Base-by-base conservation (phyloP, 768 basidiomycete genomes). In the Exsudoporus frostii region DNA sequence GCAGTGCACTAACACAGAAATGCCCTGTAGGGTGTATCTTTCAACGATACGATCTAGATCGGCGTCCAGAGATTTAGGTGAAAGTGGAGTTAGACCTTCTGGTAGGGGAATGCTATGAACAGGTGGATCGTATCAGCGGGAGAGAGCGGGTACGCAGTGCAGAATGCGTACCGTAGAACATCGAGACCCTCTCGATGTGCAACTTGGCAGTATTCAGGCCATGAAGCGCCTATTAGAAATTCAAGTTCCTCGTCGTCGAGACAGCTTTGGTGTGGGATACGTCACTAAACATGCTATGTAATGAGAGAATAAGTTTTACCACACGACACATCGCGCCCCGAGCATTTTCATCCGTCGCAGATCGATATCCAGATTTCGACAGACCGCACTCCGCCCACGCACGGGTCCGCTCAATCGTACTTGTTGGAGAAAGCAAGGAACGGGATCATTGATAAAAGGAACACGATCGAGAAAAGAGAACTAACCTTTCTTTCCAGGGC, bases 401-500 rank as follows among this genome's bases (percentile, higher is more conserved):
- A 86, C 79, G 29, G 90, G 86, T 4, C 90, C 90, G 46, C 76
- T 76, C 24, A 90, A 72, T 50, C 90, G 82, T 17, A 90, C 88
- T 90, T 48, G 45, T 7, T 43, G 36, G 37, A 43, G 15, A 30
- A 11, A 36, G 33, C 51, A 39, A 22, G 46, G 39, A 3, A 45
- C 11, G 38, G 24, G 22, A 38, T 34, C 17, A 41, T 58, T 19
- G 27, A 45, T 38, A 22, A 2, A 17, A 44, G 37, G 20, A 17
- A 36, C 3, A 27, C 8, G 48, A 15, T 8, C 3, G 40, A 29
- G 46, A n/a, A 47, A 45, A 48, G 36, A 36, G 7, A 25, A 53
- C 69, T 10, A 29, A 86, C 88, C 86, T 79, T 97, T 93, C 71
- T 98, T 98, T 5, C 95, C 95, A 3, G 95, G 95, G 73, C 96